These are phyloP conservation scores for Fusarium sp. DNA, from an alignment of 2,329 filamentous ascomycete species.

Conservation along the genomic window DNA sequence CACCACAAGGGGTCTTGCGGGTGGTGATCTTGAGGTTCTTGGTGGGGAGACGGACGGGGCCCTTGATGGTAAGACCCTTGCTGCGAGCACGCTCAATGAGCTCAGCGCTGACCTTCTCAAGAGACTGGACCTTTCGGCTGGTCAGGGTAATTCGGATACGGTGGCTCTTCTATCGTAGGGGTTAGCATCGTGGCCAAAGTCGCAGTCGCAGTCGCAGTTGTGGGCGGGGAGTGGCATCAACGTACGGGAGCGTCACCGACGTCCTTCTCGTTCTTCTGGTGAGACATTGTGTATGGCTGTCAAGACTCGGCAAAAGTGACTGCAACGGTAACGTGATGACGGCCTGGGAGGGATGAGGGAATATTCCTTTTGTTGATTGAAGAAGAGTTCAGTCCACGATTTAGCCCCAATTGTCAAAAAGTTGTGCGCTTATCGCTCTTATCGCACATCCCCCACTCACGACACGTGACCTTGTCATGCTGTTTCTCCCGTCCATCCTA, in stretches of 20 bases:
- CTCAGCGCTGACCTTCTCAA: constrained; percentile 98
- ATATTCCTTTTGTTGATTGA: constrained; percentile 32
- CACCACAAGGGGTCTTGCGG: constrained; percentile 99
- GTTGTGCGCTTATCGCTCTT: constrained; percentile 39
- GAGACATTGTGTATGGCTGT: constrained; percentile 83
- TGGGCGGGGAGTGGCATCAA: constrained; percentile 41
- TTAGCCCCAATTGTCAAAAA: constrained; percentile 34
- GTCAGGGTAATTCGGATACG: constrained; percentile 99
- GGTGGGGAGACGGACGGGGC: constrained; percentile 96
- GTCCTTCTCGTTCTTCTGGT: constrained; percentile 95
- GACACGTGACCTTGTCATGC: constrained; percentile 11
- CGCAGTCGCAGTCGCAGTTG: neutral
- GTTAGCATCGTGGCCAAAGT: constrained; percentile 25
- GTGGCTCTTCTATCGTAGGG: constrained; percentile 79
- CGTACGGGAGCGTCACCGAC: constrained; percentile 86
- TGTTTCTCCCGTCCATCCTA: too few species aligned
- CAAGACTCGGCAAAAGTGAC: constrained; percentile 79
- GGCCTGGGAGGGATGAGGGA: constrained; percentile 50
- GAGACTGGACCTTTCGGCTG: constrained; percentile 90
- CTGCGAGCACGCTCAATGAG: constrained; percentile 98
- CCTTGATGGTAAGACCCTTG: constrained; percentile 99
- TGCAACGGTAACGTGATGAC: constrained; percentile 82
- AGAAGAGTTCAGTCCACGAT: constrained; percentile 22
- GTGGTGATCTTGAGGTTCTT: constrained; percentile 97
- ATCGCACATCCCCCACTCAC: neutral